Evolutionary conservation across 441 rosid species (phyloP).

Genomic region (Croton setiger): DNA sequence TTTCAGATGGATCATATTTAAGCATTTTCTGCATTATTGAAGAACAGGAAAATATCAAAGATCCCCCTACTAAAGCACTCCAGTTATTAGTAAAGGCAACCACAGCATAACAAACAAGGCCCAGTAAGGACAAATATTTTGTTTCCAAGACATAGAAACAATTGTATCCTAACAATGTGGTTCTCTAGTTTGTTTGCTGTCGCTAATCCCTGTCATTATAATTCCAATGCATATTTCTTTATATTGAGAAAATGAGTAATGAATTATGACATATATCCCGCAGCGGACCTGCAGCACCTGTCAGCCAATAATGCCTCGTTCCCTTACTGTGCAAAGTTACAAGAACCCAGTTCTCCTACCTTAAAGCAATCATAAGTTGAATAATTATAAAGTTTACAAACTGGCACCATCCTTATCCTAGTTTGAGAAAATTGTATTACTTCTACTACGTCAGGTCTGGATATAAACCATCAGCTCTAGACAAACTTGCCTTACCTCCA

Average conservation of each 20-base stretch:
- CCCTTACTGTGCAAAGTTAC: not conserved
- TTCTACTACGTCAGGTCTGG: not conserved
- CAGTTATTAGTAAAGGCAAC: not conserved
- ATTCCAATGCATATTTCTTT: not conserved
- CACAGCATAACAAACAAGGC: not conserved
- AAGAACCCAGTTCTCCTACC: not conserved
- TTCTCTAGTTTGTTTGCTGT: not conserved
- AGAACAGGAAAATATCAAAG: slow-evolving; percentile 14
- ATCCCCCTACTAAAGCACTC: not conserved
- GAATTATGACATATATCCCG: not conserved
- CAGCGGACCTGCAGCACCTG: not conserved
- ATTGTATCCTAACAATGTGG: not conserved
- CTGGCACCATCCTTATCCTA: not conserved
- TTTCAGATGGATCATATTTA: slow-evolving; percentile 75
- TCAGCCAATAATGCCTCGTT: not conserved
- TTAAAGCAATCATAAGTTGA: not conserved
- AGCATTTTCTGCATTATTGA: slow-evolving; percentile 67
- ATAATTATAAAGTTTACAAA: not conserved
- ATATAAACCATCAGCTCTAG: not conserved
- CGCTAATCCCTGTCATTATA: not conserved
- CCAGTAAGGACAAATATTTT: not conserved
- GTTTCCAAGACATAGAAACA: not conserved
- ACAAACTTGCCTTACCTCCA: no score
- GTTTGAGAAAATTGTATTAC: no score
- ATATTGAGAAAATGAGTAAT: not conserved